phyloP scores from a whole-genome alignment of 2,329 filamentous ascomycete genomes.

The Camptophora hylomeconis region DNA sequence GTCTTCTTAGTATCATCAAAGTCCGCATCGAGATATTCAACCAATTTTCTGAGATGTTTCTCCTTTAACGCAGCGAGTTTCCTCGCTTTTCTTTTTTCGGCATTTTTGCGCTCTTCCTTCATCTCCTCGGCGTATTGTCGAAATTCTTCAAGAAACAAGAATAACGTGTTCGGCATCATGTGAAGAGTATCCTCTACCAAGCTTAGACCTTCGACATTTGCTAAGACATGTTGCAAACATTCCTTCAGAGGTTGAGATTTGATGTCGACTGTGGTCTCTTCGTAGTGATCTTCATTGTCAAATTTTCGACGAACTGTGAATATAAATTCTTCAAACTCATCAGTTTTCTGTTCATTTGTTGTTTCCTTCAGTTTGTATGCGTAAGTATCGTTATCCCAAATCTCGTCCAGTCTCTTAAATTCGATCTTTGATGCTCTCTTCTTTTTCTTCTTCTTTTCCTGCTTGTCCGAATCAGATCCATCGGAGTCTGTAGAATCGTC shows the following conservation, averaged over 20 bases:
- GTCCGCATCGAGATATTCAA: conserved; percentile 69
- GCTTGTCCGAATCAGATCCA: conserved; percentile 13
- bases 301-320: conserved; percentile 77
- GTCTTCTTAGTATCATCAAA: conserved; percentile 67
- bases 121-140: conserved; percentile 50
- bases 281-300: conserved; percentile 71
- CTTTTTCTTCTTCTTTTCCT: conserved; percentile 23
- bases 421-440: conserved; percentile 43
- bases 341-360: conserved; percentile 46
- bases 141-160: conserved; percentile 69
- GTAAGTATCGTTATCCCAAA: conserved; percentile 44
- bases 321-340: conserved; percentile 64
- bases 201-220: conserved; percentile 63
- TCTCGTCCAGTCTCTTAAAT: conserved; percentile 56
- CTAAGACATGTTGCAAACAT: conserved; percentile 57
- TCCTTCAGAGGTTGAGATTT: conserved; percentile 70
- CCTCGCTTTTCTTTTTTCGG: conserved; percentile 23
- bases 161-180: conserved; percentile 58
- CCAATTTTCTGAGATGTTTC: conserved; percentile 51
- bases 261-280: conserved; percentile 64
- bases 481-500: neutral
- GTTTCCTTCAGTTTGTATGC: conserved; percentile 58
- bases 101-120: conserved; percentile 39
- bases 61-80: conserved; percentile 27
- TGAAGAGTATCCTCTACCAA: conserved; percentile 68